These are phyloP conservation scores for Rugonectria rugulosa DNA, from an alignment of 2,329 filamentous ascomycete genomes.

Conservation along the genomic window DNA sequence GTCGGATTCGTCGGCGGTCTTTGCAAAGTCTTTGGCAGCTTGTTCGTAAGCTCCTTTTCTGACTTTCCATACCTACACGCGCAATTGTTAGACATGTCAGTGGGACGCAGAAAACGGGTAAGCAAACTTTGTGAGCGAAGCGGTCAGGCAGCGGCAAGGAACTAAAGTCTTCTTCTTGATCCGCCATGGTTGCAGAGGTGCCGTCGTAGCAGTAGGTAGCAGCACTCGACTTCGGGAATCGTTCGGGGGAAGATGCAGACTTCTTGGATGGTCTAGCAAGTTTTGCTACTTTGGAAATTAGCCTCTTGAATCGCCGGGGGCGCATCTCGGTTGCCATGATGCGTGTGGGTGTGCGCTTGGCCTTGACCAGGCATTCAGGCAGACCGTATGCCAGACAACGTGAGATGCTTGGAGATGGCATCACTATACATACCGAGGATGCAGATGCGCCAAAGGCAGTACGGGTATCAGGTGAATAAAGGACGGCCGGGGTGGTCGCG, in stretches of 20 bases:
- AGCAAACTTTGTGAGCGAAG: constrained; percentile 78
- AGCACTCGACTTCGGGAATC: constrained; percentile 31
- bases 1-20: constrained; percentile 84
- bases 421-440: constrained; percentile 10
- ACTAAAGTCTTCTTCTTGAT: constrained; percentile 83
- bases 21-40: constrained; percentile 84
- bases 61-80: constrained; percentile 78
- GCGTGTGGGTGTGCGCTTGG: constrained; percentile 7
- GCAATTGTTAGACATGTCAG: neutral
- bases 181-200: constrained; percentile 68
- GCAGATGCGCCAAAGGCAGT: constrained; percentile 11
- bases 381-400: neutral
- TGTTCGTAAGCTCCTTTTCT: constrained; percentile 95
- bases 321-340: constrained; percentile 37
- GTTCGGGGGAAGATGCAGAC: constrained; percentile 26
- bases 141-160: constrained; percentile 80
- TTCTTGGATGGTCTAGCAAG: constrained; percentile 32
- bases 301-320: constrained; percentile 39
- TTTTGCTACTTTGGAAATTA: constrained; percentile 42
- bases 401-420: neutral
- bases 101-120: neutral
- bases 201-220: constrained; percentile 25
- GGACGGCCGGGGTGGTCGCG: constrained; percentile 28
- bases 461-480: constrained; percentile 31
- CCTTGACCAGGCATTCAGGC: neutral